Conservation (phyloP, 1,139 yeast genomes). For the Pichia sp. region DNA sequence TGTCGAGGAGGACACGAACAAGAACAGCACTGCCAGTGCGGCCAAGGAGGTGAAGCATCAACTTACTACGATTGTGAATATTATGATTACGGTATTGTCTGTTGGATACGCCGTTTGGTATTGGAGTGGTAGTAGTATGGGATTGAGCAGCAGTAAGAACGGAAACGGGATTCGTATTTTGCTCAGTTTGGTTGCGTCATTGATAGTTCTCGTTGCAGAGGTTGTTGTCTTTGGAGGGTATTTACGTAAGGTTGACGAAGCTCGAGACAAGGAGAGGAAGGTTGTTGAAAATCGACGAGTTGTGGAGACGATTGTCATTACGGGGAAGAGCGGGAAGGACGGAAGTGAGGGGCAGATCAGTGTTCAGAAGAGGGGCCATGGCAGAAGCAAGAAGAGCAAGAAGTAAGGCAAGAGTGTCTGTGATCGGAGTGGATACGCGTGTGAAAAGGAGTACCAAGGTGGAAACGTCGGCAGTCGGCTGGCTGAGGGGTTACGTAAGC, state of each 20-base stretch:
- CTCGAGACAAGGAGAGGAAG: conserved; percentile 52
- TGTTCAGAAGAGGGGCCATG: too few species aligned
- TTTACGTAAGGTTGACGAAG: conserved; percentile 67
- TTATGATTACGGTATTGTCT: conserved; percentile 73
- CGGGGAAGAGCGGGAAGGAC: neutral
- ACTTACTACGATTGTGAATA: conserved; percentile 78
- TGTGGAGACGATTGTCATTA: conserved; percentile 35
- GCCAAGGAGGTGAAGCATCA: conserved; percentile 76
- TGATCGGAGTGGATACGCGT: too few species aligned
- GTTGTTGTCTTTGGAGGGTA: conserved; percentile 88
- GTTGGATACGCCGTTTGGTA: conserved; percentile 93
- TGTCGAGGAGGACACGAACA: too few species aligned
- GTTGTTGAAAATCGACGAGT: conserved; percentile 63
- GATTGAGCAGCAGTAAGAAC: conserved; percentile 35
- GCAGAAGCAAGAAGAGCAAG: too few species aligned
- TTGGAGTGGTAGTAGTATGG: conserved; percentile 70
- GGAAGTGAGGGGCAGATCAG: neutral
- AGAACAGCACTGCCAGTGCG: conserved; percentile 5
- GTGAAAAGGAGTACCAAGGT: too few species aligned
- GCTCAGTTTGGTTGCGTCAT: conserved; percentile 65
- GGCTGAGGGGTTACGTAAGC: too few species aligned
- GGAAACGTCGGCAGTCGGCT: too few species aligned
- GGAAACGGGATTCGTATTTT: conserved; percentile 47
- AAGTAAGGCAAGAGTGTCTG: too few species aligned
- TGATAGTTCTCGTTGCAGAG: conserved; percentile 81